A percentile compares a stretch with the other conserved stretches of the same genome.
These are phyloP conservation scores for Aspergillus sparsus DNA, from an alignment of 495 filamentous ascomycete species.

Conservation along the genomic window DNA sequence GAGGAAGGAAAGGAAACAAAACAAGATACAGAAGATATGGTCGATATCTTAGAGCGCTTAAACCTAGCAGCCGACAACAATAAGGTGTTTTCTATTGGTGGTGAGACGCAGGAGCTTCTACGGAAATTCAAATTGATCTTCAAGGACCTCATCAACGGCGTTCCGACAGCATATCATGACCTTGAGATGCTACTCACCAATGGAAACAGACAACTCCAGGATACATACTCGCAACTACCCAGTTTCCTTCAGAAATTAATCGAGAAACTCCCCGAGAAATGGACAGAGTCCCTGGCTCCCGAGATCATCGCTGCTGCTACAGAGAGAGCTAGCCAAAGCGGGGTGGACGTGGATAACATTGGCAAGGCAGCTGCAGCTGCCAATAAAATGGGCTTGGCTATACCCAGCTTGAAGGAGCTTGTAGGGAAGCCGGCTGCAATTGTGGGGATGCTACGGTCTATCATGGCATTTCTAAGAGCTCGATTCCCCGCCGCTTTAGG, in stretches of 20 bases:
- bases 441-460: conserved; percentile 76
- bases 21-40: conserved; percentile 73
- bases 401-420: conserved; percentile 73
- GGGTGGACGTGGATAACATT: conserved; percentile 57
- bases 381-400: conserved; percentile 51
- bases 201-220: conserved; percentile 70
- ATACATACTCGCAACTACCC: conserved; percentile 78
- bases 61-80: conserved; percentile 79
- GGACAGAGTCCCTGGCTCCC: conserved; percentile 71
- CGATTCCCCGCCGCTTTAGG: conserved; percentile 83
- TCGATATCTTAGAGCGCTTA: conserved; percentile 72
- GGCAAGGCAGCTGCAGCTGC: conserved; percentile 51
- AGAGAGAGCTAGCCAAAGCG: conserved; percentile 67
- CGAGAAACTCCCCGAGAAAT: conserved; percentile 78
- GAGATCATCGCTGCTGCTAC: conserved; percentile 76
- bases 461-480: conserved; percentile 79
- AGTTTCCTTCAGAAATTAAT: conserved; percentile 82
- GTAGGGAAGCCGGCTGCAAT: conserved; percentile 83
- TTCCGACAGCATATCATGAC: conserved; percentile 89
- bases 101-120: conserved; percentile 76
- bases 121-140: conserved; percentile 84
- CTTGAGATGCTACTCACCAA: conserved; percentile 79
- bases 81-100: conserved; percentile 76
- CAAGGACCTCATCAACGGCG: conserved; percentile 88
- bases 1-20: conserved; percentile 40